Evolutionary conservation across 192 early-diverging fungal species (phyloP).

Genomic region (Entomortierella chlamydospora): DNA sequence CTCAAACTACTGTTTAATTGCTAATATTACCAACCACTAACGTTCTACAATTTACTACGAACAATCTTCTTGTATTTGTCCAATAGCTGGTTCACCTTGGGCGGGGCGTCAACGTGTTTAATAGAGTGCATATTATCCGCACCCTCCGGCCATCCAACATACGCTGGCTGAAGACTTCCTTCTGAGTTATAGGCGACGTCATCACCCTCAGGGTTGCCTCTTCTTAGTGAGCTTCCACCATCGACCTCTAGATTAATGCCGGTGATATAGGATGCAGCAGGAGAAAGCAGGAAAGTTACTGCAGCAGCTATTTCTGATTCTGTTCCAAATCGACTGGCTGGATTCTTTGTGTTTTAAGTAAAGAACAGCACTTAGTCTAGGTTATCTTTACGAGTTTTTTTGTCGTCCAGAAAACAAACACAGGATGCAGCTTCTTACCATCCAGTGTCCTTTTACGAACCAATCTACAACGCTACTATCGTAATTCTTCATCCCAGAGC

Average conservation of each 20-base stretch:
- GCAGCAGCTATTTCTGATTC: slow-evolving; percentile 61
- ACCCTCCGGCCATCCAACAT: slow-evolving; percentile 51
- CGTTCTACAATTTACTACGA: not conserved
- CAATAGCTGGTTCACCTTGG: slow-evolving; percentile 34
- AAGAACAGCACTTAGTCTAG: too few species aligned
- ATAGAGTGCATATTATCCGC: slow-evolving; percentile 45
- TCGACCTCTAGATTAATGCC: slow-evolving; percentile 53
- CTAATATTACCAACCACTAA: too few species aligned
- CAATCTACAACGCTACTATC: slow-evolving; percentile 52
- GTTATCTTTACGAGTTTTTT: not conserved
- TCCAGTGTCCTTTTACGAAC: slow-evolving; percentile 34
- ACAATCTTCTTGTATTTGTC: slow-evolving; percentile 39
- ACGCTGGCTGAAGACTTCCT: slow-evolving; percentile 47
- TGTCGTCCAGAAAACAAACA: not conserved
- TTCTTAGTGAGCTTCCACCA: slow-evolving; percentile 48
- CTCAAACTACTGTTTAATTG: too few species aligned
- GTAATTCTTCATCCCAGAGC: slow-evolving; percentile 64
- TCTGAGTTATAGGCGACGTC: slow-evolving; percentile 45
- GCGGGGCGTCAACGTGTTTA: slow-evolving; percentile 48
- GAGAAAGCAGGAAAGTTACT: slow-evolving; percentile 62
- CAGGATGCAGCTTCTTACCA: slow-evolving; percentile 16
- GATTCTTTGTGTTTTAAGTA: slow-evolving; percentile 39
- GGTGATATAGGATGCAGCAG: slow-evolving; percentile 60
- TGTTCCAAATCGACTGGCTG: slow-evolving; percentile 60
- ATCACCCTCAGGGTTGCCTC: slow-evolving; percentile 47